phyloP scores from a whole-genome alignment of 495 filamentous ascomycete genomes.

The Trichoderma erinaceum region DNA sequence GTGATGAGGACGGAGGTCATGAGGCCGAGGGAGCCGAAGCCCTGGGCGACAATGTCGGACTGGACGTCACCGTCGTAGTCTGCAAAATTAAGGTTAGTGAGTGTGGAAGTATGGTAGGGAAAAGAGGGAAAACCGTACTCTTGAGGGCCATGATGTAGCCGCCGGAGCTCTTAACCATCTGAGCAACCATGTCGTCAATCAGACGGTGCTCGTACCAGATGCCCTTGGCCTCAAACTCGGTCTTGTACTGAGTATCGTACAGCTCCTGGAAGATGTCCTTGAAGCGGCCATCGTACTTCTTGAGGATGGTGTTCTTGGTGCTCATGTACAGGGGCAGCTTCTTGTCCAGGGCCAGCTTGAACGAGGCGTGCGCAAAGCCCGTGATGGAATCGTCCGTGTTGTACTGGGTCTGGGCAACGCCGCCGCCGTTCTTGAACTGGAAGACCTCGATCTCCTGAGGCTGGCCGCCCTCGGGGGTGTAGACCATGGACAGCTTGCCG shows the following conservation, averaged over 20 bases:
- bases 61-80: slow-evolving; percentile 99
- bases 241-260: slow-evolving; percentile 80
- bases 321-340: slow-evolving; percentile 90
- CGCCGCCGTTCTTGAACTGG: slow-evolving; percentile 76
- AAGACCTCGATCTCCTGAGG: slow-evolving; percentile 84
- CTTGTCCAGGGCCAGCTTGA: slow-evolving; percentile 90
- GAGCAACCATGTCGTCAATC: slow-evolving; percentile 99
- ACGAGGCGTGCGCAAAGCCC: slow-evolving; percentile 91
- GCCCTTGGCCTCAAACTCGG: slow-evolving; percentile 77
- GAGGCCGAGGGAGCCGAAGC: slow-evolving; percentile 93
- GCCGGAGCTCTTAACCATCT: slow-evolving; percentile 98
- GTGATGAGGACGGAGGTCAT: slow-evolving; percentile 98
- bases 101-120: neutral
- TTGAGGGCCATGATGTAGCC: slow-evolving; percentile 97
- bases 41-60: slow-evolving; percentile 96
- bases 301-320: slow-evolving; percentile 99
- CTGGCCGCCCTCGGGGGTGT: slow-evolving; percentile 75
- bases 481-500: slow-evolving; percentile 89
- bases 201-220: slow-evolving; percentile 99
- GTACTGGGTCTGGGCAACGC: slow-evolving; percentile 90
- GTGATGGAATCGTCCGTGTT: slow-evolving; percentile 93
- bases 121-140: slow-evolving; percentile 51
- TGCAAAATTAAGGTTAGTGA: slow-evolving; percentile 25
- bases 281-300: slow-evolving; percentile 96
- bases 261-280: slow-evolving; percentile 99